Evolutionary conservation across 352 stramenopile species (phyloP).

Genomic region (Phytopythium delawarense): DNA sequence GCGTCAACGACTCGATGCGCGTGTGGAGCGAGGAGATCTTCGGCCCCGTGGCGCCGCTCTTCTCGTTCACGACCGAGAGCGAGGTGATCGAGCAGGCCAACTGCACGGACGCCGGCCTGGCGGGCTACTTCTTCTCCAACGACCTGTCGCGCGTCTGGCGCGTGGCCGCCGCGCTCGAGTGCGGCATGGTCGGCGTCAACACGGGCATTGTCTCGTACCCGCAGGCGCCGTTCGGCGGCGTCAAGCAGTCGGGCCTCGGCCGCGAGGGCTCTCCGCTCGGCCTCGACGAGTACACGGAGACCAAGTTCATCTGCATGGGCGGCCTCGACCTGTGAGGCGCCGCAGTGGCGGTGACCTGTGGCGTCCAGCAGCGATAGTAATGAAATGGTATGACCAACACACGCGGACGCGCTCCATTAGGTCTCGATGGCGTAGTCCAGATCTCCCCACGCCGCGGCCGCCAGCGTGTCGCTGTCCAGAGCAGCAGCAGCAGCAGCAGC

Average conservation of each 20-base stretch:
- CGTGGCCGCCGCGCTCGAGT: constrained; percentile 86
- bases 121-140: constrained; percentile 94
- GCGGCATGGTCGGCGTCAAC: constrained; percentile 95
- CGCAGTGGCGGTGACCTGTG: neutral
- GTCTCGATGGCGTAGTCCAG: constrained; percentile 1
- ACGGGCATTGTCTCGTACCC: constrained; percentile 84
- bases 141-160: constrained; percentile 87
- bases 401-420: neutral
- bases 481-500: neutral
- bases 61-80: constrained; percentile 92
- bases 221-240: constrained; percentile 86
- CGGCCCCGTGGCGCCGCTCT: constrained; percentile 92
- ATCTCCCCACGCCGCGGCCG: neutral
- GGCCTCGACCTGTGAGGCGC: constrained; percentile 31
- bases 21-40: constrained; percentile 95
- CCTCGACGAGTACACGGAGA: constrained; percentile 95
- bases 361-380: neutral
- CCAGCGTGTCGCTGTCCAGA: neutral
- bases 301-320: constrained; percentile 93
- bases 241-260: constrained; percentile 87
- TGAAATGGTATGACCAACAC: constrained; percentile 1
- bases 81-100: constrained; percentile 96
- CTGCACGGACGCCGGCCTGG: constrained; percentile 88
- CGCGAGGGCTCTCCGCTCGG: constrained; percentile 89
- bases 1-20: constrained; percentile 82